phyloP scores from a whole-genome alignment of 1,139 yeast species.

The Diutina pseudorugosa region DNA sequence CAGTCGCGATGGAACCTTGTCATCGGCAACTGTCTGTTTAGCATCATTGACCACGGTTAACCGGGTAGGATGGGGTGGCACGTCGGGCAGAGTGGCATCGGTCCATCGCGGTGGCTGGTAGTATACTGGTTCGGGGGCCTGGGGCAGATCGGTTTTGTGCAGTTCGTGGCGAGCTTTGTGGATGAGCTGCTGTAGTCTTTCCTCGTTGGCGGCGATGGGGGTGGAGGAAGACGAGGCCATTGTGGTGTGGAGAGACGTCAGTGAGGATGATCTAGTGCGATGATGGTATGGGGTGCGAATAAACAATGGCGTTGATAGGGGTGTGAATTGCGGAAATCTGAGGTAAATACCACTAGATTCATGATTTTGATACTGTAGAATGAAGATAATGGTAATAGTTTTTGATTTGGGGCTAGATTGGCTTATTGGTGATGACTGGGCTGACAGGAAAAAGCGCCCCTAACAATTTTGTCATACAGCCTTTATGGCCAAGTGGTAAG shows the following conservation, averaged over 20 bases:
- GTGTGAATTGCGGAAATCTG: not conserved
- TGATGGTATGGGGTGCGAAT: not conserved
- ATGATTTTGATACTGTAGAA: too few relatives aligned
- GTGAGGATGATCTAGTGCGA: not conserved
- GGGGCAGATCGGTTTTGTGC: not conserved
- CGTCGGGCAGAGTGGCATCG: not conserved
- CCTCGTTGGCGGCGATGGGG: not conserved
- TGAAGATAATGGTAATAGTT: too few relatives aligned
- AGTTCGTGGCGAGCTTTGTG: not conserved
- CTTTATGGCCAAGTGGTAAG: slow-evolving; percentile 64
- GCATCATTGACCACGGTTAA: not conserved
- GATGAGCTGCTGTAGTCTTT: not conserved
- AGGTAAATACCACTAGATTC: too few relatives aligned
- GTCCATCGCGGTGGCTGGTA: not conserved
- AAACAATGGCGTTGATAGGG: not conserved
- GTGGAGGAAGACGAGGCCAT: not conserved
- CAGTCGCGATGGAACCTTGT: not conserved
- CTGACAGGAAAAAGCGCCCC: not conserved
- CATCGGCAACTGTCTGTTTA: not conserved
- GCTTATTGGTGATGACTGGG: too few relatives aligned
- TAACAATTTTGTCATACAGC: not conserved
- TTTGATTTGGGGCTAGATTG: too few relatives aligned
- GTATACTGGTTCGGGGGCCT: not conserved
- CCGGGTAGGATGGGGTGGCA: not conserved
- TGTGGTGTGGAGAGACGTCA: not conserved